phyloP scores from a whole-genome alignment of 495 filamentous ascomycete genomes.

The Hyaloscypha bicolor region DNA sequence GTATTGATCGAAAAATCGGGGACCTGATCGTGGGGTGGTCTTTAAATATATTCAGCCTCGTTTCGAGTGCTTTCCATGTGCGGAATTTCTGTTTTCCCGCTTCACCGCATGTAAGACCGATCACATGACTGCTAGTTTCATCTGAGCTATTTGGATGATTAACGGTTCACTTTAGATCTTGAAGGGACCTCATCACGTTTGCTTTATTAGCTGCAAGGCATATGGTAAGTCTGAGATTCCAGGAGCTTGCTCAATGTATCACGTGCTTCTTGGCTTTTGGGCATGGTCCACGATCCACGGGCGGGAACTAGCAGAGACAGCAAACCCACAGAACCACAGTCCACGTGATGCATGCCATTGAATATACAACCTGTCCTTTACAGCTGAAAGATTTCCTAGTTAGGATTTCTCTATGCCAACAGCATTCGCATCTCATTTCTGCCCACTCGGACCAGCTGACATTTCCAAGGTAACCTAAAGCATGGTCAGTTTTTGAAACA shows the following conservation, averaged over 20 bases:
- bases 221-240: background rate
- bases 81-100: background rate
- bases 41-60: conserved; percentile 16
- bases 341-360: background rate
- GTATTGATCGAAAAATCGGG: background rate
- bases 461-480: conserved; percentile 42
- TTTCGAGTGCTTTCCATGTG: background rate
- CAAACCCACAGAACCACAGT: background rate
- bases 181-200: no score
- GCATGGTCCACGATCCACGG: background rate
- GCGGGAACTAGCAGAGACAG: background rate
- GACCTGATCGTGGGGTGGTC: background rate
- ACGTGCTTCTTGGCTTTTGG: background rate
- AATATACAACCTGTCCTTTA: background rate
- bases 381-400: background rate
- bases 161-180: background rate
- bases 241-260: background rate
- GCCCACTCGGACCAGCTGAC: conserved; percentile 23
- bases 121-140: background rate
- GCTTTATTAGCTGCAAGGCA: no score
- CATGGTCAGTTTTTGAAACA: conserved; percentile 16
- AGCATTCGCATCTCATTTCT: conserved; percentile 13
- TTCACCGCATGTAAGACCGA: background rate
- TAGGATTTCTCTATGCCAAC: background rate
- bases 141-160: background rate